Percentiles rank a stretch among this genome's conserved stretches.
Conservation (phyloP, 306 rosid species). For the Hippophae gyantsensis region DNA sequence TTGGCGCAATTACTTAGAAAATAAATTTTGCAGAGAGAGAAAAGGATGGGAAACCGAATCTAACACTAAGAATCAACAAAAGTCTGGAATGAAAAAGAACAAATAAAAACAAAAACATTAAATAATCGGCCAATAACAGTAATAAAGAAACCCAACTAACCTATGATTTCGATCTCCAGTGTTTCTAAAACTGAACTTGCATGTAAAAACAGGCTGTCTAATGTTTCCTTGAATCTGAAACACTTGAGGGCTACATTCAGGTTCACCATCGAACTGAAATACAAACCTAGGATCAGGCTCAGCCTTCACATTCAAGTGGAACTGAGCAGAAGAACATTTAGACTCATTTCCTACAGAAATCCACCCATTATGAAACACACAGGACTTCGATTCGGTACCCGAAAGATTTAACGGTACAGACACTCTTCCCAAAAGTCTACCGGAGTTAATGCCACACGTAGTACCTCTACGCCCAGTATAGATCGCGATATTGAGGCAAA, state of each 20-base stretch:
- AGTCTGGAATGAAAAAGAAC: not conserved
- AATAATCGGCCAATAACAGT: no score
- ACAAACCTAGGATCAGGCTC: constrained; percentile 79
- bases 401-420: constrained; percentile 37
- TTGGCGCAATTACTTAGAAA: no score
- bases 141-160: constrained; percentile 4
- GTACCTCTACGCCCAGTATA: constrained; percentile 29
- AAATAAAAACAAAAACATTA: not conserved
- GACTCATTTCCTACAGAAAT: constrained; percentile 18
- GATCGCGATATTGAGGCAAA: constrained; percentile 32
- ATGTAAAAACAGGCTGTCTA: constrained; percentile 34
- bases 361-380: constrained; percentile 60
- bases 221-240: constrained; percentile 58
- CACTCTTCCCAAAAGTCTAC: constrained; percentile 40
- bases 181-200: constrained; percentile 36
- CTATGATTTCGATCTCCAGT: constrained; percentile 25
- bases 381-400: constrained; percentile 27
- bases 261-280: constrained; percentile 68
- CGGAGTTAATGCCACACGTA: constrained; percentile 25
- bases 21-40: no score
- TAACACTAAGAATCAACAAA: no score
- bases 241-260: constrained; percentile 83
- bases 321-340: constrained; percentile 23
- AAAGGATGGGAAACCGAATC: no score
- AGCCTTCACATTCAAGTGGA: constrained; percentile 40